phyloP scores from a whole-genome alignment of 129 eudicot species.

The Helianthus annuus region HanXRQr2.0-SUNRISE NC_035443.2:32740793-32741292 shows the following conservation, averaged over 20 bases:
- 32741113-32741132: background rate
- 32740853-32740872: conserved; percentile 9
- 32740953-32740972: conserved; percentile 49
- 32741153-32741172: background rate
- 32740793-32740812: conserved; percentile 53
- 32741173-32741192: too few relatives aligned
- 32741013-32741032: background rate
- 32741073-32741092: background rate
- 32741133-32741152: conserved; percentile 10
- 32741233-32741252: too few relatives aligned
- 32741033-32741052: background rate
- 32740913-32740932: background rate
- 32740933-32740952: conserved; percentile 46
- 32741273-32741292: too few relatives aligned
- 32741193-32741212: too few relatives aligned
- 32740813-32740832: conserved; percentile 39
- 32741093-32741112: background rate
- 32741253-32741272: too few relatives aligned
- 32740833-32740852: conserved; percentile 32
- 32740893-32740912: conserved; percentile 29
- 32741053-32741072: background rate
- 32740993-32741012: conserved; percentile 55
- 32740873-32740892: conserved; percentile 48
- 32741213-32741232: too few relatives aligned
- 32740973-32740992: conserved; percentile 75